Evolutionary conservation across 768 basidiomycete species (phyloP).

Genomic region (Kwoniella shandongensis): DNA sequence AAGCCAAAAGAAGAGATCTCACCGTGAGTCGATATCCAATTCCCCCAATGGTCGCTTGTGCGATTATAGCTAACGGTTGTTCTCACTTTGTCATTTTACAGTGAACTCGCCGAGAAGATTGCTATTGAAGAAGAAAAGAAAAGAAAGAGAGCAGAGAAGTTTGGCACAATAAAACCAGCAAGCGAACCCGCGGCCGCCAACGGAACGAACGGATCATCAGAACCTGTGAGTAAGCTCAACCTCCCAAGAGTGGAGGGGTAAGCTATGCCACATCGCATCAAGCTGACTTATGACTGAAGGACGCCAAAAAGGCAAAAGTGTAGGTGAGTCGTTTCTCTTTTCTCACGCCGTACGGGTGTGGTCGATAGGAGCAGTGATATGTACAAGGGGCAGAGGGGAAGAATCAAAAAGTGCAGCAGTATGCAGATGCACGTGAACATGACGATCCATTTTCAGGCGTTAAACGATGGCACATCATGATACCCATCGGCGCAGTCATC

Average conservation of each 20-base stretch:
- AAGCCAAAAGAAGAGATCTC: slow-evolving; percentile 30
- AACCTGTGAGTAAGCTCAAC: slow-evolving; percentile 21
- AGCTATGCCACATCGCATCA: background rate
- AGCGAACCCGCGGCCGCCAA: background rate
- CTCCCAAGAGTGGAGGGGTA: background rate
- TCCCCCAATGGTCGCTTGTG: too few species aligned
- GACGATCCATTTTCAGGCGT: background rate
- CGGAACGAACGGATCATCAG: slow-evolving; percentile 8
- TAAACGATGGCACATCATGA: too few species aligned
- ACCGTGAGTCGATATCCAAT: slow-evolving; percentile 24
- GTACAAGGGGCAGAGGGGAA: background rate
- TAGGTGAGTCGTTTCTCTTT: slow-evolving; percentile 32
- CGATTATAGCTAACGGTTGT: too few species aligned
- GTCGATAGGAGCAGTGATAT: background rate
- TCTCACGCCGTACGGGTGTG: background rate
- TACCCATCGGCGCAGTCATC: too few species aligned
- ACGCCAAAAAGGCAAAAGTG: slow-evolving; percentile 42
- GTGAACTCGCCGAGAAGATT: slow-evolving; percentile 43
- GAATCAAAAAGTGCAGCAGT: too few species aligned
- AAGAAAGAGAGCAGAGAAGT: slow-evolving; percentile 49
- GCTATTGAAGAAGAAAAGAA: slow-evolving; percentile 51
- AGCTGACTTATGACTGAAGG: slow-evolving; percentile 8
- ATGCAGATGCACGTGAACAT: background rate
- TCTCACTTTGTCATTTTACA: slow-evolving; percentile 10
- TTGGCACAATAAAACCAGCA: slow-evolving; percentile 29